Conservation (phyloP, 1,284 basidiomycete genomes). For the Malassezia cuniculi region DNA sequence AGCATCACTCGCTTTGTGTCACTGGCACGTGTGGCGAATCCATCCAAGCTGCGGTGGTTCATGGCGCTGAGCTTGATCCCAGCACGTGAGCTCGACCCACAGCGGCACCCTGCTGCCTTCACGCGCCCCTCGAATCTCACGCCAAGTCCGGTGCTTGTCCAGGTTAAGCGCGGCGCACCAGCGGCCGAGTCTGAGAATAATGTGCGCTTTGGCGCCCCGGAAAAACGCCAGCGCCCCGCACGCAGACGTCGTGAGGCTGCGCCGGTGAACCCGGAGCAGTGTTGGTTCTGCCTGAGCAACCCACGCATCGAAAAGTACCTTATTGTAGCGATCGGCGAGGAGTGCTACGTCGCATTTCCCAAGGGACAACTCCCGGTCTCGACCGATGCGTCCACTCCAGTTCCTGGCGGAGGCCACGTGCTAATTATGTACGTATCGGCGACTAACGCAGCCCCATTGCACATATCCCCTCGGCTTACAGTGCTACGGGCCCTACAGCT, state of each 20-base stretch:
- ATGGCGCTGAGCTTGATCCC: conserved; percentile 20
- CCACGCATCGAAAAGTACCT: conserved; percentile 31
- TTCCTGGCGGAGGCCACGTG: conserved; percentile 34
- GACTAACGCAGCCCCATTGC: conserved; percentile 17
- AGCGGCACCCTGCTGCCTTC: neutral
- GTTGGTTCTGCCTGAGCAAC: conserved; percentile 44
- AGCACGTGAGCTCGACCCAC: neutral
- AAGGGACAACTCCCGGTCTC: conserved; percentile 30
- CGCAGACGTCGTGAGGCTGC: conserved; percentile 8
- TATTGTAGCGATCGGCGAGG: conserved; percentile 27
- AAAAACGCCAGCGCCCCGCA: neutral
- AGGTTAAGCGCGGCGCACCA: neutral
- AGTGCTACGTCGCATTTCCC: conserved; percentile 34
- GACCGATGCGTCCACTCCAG: conserved; percentile 7
- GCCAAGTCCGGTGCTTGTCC: conserved; percentile 9
- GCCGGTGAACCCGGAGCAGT: conserved; percentile 34
- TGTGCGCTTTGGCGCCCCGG: neutral
- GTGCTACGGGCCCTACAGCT: conserved; percentile 3
- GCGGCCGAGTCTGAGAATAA: neutral
- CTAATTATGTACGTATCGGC: conserved; percentile 20
- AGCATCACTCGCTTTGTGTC: conserved; percentile 30
- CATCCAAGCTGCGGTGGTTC: conserved; percentile 37
- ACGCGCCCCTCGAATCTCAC: conserved; percentile 15
- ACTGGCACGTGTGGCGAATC: conserved; percentile 31
- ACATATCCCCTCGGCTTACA: conserved; percentile 17